Evolutionary conservation across 192 early-diverging fungal genomes (phyloP).

Genomic region (Cladochytrium replicatum): DNA sequence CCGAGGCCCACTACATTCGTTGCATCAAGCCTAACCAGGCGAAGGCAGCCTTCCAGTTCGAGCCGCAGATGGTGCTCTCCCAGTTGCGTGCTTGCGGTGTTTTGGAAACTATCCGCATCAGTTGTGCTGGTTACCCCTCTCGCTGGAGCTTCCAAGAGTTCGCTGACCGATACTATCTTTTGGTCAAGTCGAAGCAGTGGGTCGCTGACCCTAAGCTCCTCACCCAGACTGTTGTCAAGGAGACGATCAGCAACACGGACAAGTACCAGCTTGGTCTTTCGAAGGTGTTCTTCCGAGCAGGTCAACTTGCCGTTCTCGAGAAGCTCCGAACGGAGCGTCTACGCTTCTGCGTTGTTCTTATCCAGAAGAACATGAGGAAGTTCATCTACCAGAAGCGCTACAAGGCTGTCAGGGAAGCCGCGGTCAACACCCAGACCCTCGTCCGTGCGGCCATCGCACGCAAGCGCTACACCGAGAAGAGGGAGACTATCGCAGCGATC

Average conservation of each 20-base stretch:
- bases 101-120: conserved; percentile 75
- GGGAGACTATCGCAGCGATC: conserved; percentile 57
- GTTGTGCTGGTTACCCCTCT: conserved; percentile 94
- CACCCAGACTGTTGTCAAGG: conserved; percentile 39
- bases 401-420: conserved; percentile 19
- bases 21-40: conserved; percentile 94
- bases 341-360: conserved; percentile 67
- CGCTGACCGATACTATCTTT: conserved; percentile 65
- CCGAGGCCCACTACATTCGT: conserved; percentile 82
- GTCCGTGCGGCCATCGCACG: too few species aligned
- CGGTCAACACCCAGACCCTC: conserved; percentile 9
- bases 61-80: conserved; percentile 77
- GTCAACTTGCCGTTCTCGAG: conserved; percentile 80
- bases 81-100: conserved; percentile 55
- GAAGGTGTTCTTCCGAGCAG: conserved; percentile 99
- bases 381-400: conserved; percentile 53
- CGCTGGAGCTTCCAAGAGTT: conserved; percentile 84
- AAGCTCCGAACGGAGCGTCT: conserved; percentile 79
- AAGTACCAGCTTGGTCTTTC: conserved; percentile 89
- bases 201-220: conserved; percentile 41
- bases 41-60: conserved; percentile 76
- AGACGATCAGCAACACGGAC: conserved; percentile 66
- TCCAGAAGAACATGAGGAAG: conserved; percentile 81
- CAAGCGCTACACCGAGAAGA: conserved; percentile 40
- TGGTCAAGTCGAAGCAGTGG: conserved; percentile 41